Conservation (phyloP, 2,329 filamentous ascomycete species). For the Sarocladiaceae sp. region DNA sequence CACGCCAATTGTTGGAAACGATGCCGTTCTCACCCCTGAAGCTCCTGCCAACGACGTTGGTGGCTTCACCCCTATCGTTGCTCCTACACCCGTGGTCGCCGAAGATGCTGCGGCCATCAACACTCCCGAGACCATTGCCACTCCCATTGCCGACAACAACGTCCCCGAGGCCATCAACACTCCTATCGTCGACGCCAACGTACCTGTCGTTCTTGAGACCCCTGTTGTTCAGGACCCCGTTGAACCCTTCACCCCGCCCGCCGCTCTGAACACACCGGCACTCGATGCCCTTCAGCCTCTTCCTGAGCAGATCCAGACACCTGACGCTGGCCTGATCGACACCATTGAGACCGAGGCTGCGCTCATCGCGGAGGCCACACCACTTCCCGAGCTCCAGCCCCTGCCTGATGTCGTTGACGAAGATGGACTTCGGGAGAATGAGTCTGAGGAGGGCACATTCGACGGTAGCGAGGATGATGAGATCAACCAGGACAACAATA, state of each 20-base stretch:
- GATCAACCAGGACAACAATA: neutral
- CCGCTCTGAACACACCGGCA: neutral
- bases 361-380: neutral
- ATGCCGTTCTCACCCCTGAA: neutral
- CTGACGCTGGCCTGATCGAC: neutral
- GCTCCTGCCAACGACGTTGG: neutral
- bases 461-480: neutral
- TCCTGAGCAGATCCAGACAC: neutral
- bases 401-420: neutral
- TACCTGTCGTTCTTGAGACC: neutral
- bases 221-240: neutral
- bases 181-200: neutral
- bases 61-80: constrained; percentile 1
- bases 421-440: neutral
- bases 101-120: too few species aligned
- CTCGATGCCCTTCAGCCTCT: neutral
- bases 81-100: neutral
- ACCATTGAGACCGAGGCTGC: neutral
- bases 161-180: neutral
- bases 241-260: neutral
- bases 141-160: neutral
- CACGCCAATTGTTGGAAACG: neutral
- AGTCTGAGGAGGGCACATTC: neutral
- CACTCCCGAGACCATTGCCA: neutral
- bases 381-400: neutral